Evolutionary conservation across 768 basidiomycete genomes (phyloP), one percentile per base, ranked within the genome.

Genomic region (Leccinum boreale): DNA sequence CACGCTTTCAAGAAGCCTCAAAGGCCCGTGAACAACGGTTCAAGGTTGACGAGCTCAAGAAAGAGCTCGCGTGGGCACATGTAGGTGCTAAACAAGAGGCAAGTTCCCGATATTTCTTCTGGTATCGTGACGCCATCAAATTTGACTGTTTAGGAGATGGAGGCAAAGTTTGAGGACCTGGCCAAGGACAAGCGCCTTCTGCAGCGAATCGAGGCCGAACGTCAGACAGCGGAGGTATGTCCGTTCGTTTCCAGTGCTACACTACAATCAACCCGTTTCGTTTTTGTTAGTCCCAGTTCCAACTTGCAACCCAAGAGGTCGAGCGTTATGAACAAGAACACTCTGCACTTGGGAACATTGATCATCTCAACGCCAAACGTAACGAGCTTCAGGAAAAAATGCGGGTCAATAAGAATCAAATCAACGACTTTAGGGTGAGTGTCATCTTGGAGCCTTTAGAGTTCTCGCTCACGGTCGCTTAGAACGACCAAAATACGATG

Each of bases 11-110:
- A 56, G 89, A 92, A 60, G 93, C 94, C 0, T 71, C 81, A 8
- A 89, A 86, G 59, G 89, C 91, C 10, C 74, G 86, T 1, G 83
- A 89, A 60, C 86, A 89, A 67, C 82, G 85, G 61, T 74, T 80
- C 63, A 87, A 83, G 70, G 81, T 79, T 4, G 83, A 87, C 35
- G 85, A 86, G 33, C 74, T 92, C 52, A 88, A 89, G 77, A 85
- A 83, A 61, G 90, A 94, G 71, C 73, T 91, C 19, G 93, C 92
- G 3, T 97, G 95, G 94, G 83, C 92, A 14, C 88, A 90, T 64
- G 90, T 96, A 21, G 79, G 77, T 14, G 73, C 74, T 9, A 94
- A 94, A 69, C 80, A 90, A 70, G 72, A 75, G 50, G 90, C 86
- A 66, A 56, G 85, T 54, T 15, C 33, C 29, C 7, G 10, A 53